These are phyloP conservation scores for Lavandula angustifolia DNA, from an alignment of 257 asterid genomes.

Conservation along the genomic window DNA sequence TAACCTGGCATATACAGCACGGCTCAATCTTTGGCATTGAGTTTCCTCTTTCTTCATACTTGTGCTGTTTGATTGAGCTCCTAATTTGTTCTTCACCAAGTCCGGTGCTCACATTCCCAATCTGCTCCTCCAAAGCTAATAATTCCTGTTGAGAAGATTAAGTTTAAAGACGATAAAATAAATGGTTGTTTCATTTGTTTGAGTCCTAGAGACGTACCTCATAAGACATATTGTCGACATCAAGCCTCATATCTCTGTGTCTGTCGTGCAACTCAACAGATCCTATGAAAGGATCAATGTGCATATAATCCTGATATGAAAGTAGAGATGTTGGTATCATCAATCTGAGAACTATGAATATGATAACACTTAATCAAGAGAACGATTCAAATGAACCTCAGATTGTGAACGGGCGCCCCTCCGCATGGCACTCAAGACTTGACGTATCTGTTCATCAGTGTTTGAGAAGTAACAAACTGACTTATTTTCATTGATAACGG, in stretches of 20 bases:
- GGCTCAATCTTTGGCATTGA: slow-evolving; percentile 52
- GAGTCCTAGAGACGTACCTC: slow-evolving; percentile 53
- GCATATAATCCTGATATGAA: slow-evolving; percentile 57
- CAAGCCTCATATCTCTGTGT: slow-evolving; percentile 91
- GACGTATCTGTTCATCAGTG: slow-evolving; percentile 66
- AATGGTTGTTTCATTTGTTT: too few species aligned
- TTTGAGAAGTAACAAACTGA: slow-evolving; percentile 19
- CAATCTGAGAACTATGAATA: too few species aligned
- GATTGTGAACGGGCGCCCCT: slow-evolving; percentile 60
- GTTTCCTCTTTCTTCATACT: slow-evolving; percentile 32
- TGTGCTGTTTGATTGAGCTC: slow-evolving; percentile 51
- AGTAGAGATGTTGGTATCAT: too few species aligned
- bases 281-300: slow-evolving; percentile 64
- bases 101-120: slow-evolving; percentile 84
- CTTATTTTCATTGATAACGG: background rate
- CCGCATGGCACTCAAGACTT: slow-evolving; percentile 73
- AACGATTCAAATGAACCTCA: slow-evolving; percentile 62
- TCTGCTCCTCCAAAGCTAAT: slow-evolving; percentile 86
- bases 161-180: too few species aligned
- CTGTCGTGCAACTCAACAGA: slow-evolving; percentile 72
- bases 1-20: slow-evolving; percentile 53
- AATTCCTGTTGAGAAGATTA: slow-evolving; percentile 60
- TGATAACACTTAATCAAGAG: background rate
- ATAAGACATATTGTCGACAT: slow-evolving; percentile 88
- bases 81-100: slow-evolving; percentile 58